These are phyloP conservation scores for Conringia planisiliqua DNA, from an alignment of 345 rosid genomes.

Conservation along the genomic window DNA sequence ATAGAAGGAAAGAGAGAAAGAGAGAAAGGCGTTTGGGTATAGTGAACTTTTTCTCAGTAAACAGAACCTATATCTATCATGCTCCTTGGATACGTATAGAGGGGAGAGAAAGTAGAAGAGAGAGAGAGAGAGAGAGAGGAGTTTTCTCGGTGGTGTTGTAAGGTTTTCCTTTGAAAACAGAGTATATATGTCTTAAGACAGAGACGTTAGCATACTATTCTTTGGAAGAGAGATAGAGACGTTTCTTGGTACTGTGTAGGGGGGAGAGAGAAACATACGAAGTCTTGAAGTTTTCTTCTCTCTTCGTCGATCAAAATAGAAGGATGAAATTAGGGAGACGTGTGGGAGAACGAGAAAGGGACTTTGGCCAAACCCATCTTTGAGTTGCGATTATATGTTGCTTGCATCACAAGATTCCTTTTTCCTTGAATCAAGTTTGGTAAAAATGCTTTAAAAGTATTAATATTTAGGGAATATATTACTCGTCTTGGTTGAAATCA, in stretches of 20 bases:
- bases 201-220: conserved; percentile 17
- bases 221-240: conserved; percentile 14
- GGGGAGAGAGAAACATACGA: background rate
- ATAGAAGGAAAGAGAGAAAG: background rate
- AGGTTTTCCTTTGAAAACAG: background rate
- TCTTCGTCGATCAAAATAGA: background rate
- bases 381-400: background rate
- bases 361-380: conserved; percentile 31
- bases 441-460: background rate
- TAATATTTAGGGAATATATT: background rate
- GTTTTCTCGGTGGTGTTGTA: conserved; percentile 7
- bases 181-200: conserved; percentile 13
- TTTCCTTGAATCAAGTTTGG: conserved; percentile 9
- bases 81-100: background rate
- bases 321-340: conserved; percentile 17
- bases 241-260: background rate
- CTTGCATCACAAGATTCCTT: conserved; percentile 31
- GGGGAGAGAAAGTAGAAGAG: background rate
- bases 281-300: conserved; percentile 13
- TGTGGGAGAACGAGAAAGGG: conserved; percentile 37
- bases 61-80: background rate
- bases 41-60: background rate
- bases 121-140: background rate
- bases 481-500: conserved; percentile 11
- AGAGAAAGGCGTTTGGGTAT: background rate